These are phyloP conservation scores for Lathyrus sativus DNA, from an alignment of 306 rosid genomes.

Conservation along the genomic window DNA sequence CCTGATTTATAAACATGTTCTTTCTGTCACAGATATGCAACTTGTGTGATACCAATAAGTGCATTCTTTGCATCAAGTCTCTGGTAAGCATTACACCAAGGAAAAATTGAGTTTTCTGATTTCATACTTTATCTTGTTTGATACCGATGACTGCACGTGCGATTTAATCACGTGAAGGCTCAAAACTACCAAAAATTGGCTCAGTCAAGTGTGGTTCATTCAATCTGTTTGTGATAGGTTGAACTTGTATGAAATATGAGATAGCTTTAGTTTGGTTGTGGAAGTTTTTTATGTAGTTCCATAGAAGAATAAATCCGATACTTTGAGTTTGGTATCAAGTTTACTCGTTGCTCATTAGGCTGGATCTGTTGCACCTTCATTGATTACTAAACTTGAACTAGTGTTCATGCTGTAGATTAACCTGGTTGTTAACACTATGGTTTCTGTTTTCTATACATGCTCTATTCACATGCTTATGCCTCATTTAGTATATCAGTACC, in stretches of 20 bases:
- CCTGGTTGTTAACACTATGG: no score
- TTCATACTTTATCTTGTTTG: conserved; percentile 1
- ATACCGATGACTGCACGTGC: not conserved
- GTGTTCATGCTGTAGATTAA: no score
- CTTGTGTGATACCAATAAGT: conserved; percentile 90
- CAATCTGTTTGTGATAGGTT: not conserved
- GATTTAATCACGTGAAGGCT: not conserved
- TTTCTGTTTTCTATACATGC: conserved; percentile 7
- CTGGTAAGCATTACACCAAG: conserved; percentile 60
- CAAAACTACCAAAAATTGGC: not conserved
- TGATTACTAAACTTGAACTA: no score
- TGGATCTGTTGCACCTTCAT: no score
- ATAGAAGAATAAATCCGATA: no score
- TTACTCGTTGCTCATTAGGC: no score
- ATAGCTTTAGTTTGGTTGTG: no score
- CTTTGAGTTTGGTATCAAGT: no score
- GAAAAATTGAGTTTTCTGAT: conserved; percentile 4
- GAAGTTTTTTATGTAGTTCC: no score
- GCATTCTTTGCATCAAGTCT: conserved; percentile 98
- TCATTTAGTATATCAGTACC: not conserved
- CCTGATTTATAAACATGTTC: conserved; percentile 23
- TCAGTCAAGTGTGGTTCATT: conserved; percentile 3
- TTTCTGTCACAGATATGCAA: conserved; percentile 73
- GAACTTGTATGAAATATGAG: conserved; percentile 1
- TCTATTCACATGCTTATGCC: conserved; percentile 3